Evolutionary conservation across 1,139 yeast species (phyloP), one percentile per base, ranked within the genome.

Genomic region (Yamadazyma mexicana): DNA sequence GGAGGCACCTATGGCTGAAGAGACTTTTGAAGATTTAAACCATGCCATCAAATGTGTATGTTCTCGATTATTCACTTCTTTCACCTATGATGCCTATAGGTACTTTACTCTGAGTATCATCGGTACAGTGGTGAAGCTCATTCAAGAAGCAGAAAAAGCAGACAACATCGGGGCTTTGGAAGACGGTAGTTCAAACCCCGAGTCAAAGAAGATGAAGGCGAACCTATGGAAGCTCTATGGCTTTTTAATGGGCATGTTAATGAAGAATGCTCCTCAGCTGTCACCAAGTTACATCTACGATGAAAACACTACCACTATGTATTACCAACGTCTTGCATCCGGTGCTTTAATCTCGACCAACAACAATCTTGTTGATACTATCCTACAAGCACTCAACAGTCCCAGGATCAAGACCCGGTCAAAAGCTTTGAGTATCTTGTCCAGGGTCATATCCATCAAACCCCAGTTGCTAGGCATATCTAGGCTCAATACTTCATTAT

Each of bases 391-490:
- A 0, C 58, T 35, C 6, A 76, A 72, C 23, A 76, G 78, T 44
- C 50, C 72, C 1, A 82, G 80, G 48, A 73, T 79, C 18, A 85
- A 81, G 47, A 62, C 83, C 1, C 76, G 85, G 51, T 73, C 87
- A 0, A 77, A 80, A 40, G 42, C 47, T 5, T 27, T 44, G 2
- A 38, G 31, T 7, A 31, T 34, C 11, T 12, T 33, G 32, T 11
- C 33, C 36, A 11, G 28, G 26, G 17, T 31, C 12, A 23, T 34
- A 14, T n/a, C 17, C 5, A n/a, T 35, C 15, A 28, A 29, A 23
- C 38, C 38, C 6, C 22, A 22, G n/a, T 17, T 29, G 7, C 11
- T 29, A 16, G 38, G 25, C 3, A 22, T 26, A 3, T 23, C 30
- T 7, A 29, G 15, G 7, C 16, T 35, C 16, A 16, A 7, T 6